Evolutionary conservation across 768 basidiomycete species (phyloP).

Genomic region (Lactarius tabidus): DNA sequence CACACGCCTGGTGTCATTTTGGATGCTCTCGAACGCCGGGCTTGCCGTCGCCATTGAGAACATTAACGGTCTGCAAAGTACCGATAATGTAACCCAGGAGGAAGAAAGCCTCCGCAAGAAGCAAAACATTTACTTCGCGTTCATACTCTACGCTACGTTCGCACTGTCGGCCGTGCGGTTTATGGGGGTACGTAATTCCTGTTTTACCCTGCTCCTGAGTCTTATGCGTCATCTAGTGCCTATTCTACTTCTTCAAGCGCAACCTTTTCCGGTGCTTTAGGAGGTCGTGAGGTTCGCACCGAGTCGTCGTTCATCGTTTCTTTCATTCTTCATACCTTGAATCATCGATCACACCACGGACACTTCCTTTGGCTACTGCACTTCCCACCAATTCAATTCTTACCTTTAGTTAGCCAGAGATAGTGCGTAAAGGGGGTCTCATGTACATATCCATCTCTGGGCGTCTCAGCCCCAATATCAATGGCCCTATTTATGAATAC

Average conservation of each 20-base stretch:
- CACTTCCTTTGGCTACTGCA: slow-evolving; percentile 9
- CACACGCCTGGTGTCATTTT: slow-evolving; percentile 76
- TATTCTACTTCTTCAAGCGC: slow-evolving; percentile 79
- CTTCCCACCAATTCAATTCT: neutral
- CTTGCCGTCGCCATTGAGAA: slow-evolving; percentile 75
- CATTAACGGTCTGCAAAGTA: slow-evolving; percentile 56
- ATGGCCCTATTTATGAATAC: slow-evolving; percentile 14
- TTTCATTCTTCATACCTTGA: slow-evolving; percentile 2
- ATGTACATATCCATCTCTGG: slow-evolving; percentile 14
- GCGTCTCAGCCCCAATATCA: slow-evolving; percentile 4
- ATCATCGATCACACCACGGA: slow-evolving; percentile 1
- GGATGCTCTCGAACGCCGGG: slow-evolving; percentile 73
- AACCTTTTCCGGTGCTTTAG: slow-evolving; percentile 82
- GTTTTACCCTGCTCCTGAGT: neutral
- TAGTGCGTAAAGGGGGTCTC: neutral
- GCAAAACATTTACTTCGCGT: slow-evolving; percentile 64
- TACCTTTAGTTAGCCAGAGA: slow-evolving; percentile 1
- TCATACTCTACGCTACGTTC: slow-evolving; percentile 82
- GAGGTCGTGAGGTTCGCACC: slow-evolving; percentile 46
- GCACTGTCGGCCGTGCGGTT: slow-evolving; percentile 68
- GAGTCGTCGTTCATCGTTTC: slow-evolving; percentile 17
- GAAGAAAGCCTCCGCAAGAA: slow-evolving; percentile 36
- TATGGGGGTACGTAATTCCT: slow-evolving; percentile 53
- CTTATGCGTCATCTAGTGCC: slow-evolving; percentile 46
- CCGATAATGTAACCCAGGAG: slow-evolving; percentile 37